Conservation (phyloP, 2,329 filamentous ascomycete species). For the Daldinia eschscholtzii region DNA sequence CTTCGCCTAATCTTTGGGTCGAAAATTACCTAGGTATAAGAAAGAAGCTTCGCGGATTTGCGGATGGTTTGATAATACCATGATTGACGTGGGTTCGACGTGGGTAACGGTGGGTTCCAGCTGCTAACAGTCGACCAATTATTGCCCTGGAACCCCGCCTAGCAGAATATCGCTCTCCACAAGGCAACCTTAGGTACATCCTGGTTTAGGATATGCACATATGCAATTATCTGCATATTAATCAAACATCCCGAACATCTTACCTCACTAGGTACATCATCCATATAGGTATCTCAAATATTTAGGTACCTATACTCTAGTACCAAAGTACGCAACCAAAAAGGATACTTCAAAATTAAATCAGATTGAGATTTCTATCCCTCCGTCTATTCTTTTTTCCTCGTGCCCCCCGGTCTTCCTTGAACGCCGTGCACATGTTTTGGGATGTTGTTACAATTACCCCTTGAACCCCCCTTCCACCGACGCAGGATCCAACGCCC, state of each 20-base stretch:
- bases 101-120: not conserved
- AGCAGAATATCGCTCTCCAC: not conserved
- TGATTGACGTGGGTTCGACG: not conserved
- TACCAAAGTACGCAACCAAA: too few relatives aligned
- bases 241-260: too few relatives aligned
- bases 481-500: slow-evolving; percentile 10
- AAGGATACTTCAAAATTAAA: not conserved
- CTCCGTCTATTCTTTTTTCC: slow-evolving; percentile 41
- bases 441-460: slow-evolving; percentile 41
- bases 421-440: slow-evolving; percentile 53
- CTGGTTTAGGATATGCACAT: not conserved
- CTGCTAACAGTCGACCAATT: not conserved
- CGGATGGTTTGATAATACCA: not conserved
- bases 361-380: slow-evolving; percentile 47
- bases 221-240: not conserved
- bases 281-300: not conserved
- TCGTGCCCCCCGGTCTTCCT: slow-evolving; percentile 45
- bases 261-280: not conserved
- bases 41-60: not conserved
- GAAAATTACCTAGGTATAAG: not conserved
- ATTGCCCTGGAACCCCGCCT: not conserved
- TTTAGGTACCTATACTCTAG: not conserved
- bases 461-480: slow-evolving; percentile 18
- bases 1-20: not conserved
- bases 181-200: not conserved